These are phyloP conservation scores for Miamiensis avidus DNA, from an alignment of 169 alveolate genomes.

Conservation along the genomic window DNA sequence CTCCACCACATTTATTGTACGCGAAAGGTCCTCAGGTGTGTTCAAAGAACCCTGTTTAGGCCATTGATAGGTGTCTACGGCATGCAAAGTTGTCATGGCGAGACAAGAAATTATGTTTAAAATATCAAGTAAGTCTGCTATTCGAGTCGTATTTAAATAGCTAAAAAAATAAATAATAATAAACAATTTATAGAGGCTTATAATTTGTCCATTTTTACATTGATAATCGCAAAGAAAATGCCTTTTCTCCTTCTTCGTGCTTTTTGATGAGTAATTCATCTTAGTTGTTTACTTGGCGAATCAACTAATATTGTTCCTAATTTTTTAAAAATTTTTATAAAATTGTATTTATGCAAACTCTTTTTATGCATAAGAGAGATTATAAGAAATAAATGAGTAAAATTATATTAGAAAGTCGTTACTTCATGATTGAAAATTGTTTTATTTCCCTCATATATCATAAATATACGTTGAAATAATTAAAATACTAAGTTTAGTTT, in stretches of 20 bases:
- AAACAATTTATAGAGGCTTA: not conserved
- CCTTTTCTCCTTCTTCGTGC: conserved; percentile 11
- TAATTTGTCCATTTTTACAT: not conserved
- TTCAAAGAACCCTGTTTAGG: not conserved
- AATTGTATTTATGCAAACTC: too few relatives aligned
- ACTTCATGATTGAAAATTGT: conserved; percentile 5
- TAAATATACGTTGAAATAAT: not conserved
- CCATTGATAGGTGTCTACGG: conserved; percentile 52
- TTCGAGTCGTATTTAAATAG: conserved; percentile 16
- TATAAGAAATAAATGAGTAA: not conserved
- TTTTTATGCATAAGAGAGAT: too few relatives aligned
- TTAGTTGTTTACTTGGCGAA: not conserved
- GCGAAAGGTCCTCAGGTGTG: not conserved
- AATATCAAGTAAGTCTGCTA: conserved; percentile 42
- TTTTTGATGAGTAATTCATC: not conserved
- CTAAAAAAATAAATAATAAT: not conserved
- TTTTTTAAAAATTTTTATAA: not conserved
- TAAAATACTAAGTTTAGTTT: too few relatives aligned
- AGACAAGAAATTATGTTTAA: conserved; percentile 32
- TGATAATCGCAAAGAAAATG: conserved; percentile 2
- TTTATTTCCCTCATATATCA: conserved; percentile 1
- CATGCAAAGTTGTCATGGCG: conserved; percentile 33
- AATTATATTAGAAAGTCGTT: not conserved
- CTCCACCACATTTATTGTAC: conserved; percentile 46
- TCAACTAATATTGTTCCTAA: conserved; percentile 1